Base-by-base conservation (phyloP, 345 rosid genomes). In the Diplotaxis tenuifolia region DNA sequence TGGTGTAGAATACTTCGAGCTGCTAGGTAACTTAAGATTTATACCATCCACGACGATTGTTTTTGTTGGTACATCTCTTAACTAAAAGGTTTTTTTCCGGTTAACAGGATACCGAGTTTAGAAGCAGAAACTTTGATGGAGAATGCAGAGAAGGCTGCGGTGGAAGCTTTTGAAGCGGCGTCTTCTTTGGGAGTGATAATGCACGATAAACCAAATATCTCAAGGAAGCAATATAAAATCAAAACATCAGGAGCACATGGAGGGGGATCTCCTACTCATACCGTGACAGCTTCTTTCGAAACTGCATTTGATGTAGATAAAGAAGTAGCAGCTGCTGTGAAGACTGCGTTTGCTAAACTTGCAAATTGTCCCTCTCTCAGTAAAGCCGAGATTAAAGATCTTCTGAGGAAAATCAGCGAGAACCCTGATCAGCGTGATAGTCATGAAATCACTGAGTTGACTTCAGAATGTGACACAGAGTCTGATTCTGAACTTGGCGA, bases 281-380 rank as follows among this genome's bases (percentile, higher is more conserved):
- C 86, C 5, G 87, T 89, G 29, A 86, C 87, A 54, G 90, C 94
- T 15, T 96, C 97, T 60, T 95, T 96, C 31, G 93, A 89, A 84
- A 90, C 94, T 34, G 88, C 93, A 50, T 92, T 92, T 74, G 97
- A 90, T 68, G 97, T 96, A 0, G 97, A 96, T 76, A 92, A 90
- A 82, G 88, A 96, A 84, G 98, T 96, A 27, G 91, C 97, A 60
- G 85, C 91, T 45, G 97, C 94, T 47, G 96, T 92, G 58, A 96
- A 90, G 80, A 71, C 78, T 68, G 99, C 98, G 20, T 89, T 92
- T 61, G 34, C 76, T 67, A 81, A 79, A 82, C 93, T 92, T 77
- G 89, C 86, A 16, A 80, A 65, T 63, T 83, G 83, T 58, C 75
- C 89, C 29, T 75, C 84, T 60, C 83, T 90, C 57, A 75, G 85